Base-by-base conservation (phyloP, 2,329 filamentous ascomycete species). In the Aspergillus pseudoterreus region DNA sequence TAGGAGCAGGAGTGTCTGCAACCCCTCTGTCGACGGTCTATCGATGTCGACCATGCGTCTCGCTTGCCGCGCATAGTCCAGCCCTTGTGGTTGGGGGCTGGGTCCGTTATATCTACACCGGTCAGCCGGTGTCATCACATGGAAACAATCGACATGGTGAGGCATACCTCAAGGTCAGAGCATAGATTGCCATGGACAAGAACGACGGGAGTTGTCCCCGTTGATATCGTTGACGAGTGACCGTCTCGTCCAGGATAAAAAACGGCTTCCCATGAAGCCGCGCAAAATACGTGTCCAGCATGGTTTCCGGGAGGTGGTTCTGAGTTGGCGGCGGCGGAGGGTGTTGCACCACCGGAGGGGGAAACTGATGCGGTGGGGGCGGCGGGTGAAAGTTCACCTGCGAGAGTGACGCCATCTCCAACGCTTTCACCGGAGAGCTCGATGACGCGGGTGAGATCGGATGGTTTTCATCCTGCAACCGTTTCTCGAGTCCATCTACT, bases 201-300 rank as follows among this genome's bases (percentile, higher is more conserved):
- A 72, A 73, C 2, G 62, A 57, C 1, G 80, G 76, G 10, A 92
- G 72, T 61, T 88, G 85, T 45, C 84, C 84, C 9, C 84, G 71
- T 59, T 88, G 85, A 56, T 90, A 73, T 21, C 85, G 79, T 69
- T 92, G 88, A 50, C 90, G 80, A 9, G 88, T 85, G 0, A 81
- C 83, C 0, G 84, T 77, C 69, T 95, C 90, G 63, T 95, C 89
- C 3, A 95, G 76, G 47, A 95, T 85, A 63, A 88, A 84, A 59
- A 87, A 94, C 1, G 90, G 88, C 64, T 91, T 92, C 46, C 86
- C 87, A 66, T 95, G 90, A 36, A 92, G 83, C 46, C 87, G 82
- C 19, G 79, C 74, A 66, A 95, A 95, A 68, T 92, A 95, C 5
- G 85, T 86, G 62, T 95, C 86, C 27, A 95, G 75, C 24, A 91